Base-by-base conservation (phyloP, 805 yeast genomes). In the Starmerella geochares region DNA sequence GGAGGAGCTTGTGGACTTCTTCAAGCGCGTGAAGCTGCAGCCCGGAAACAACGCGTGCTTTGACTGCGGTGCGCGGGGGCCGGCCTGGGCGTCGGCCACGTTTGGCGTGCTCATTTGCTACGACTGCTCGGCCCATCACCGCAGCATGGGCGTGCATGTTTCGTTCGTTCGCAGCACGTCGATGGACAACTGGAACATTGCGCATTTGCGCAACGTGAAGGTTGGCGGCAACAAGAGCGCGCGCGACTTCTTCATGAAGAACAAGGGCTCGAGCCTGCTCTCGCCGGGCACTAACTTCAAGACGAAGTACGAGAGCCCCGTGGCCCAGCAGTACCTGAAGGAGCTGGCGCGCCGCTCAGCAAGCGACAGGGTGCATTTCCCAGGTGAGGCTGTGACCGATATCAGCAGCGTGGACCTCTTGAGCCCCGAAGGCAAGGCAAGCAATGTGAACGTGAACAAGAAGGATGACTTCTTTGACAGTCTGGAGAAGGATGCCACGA, bases 31-130 rank as follows among this genome's bases (percentile, higher is more conserved):
- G 58, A 76, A 77, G 59, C 70, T 81, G 66, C 72, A 75, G 62
- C 54, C 79, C 79, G 83, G 86, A 42, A 88, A 88, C 71, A 81
- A 64, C 60, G 66, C 66, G 48, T 92, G 98, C 69, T 90, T 92
- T 68, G 98, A 92, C 65, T 92, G 98, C 67, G 77, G 83, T 47
- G 84, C 88, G 60, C 86, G 84, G 64, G 88, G 88, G 65, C 97
- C 98, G 32, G 86, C 97, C 0, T 92, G 98, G 98, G 86, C 98
- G 3, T 90, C 97, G 13, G 87, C 90, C 49, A 95, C 97, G 13
- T 90, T 86, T 67, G 98, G 96, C 49, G 84, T 88, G 47, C 77
- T 88, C 65, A 70, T 92, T 52, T 92, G 98, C 71, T 74, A 88
- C 53, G 95, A 92, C 66, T 92, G 98, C 67, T 84, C 95, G 48